Conservation (phyloP, 768 basidiomycete genomes). For the Gloeophyllum trabeum region DNA sequence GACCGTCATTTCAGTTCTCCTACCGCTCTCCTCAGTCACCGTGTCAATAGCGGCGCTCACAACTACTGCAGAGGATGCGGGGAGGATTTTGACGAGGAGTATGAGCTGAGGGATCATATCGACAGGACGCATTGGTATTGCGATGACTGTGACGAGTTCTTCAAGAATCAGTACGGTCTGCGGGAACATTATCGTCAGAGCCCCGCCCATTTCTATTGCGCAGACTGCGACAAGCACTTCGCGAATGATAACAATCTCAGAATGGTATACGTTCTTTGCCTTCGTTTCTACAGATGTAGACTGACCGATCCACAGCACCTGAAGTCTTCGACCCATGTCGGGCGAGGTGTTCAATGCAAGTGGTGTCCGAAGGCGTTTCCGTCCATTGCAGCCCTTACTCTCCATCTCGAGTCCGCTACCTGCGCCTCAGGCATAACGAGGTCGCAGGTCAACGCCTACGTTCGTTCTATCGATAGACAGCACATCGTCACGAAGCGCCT, state of each 20-base stretch:
- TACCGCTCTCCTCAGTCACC: conserved; percentile 35
- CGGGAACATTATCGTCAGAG: conserved; percentile 37
- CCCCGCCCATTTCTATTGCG: conserved; percentile 6
- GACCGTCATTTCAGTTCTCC: conserved; percentile 29
- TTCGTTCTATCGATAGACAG: conserved; percentile 30
- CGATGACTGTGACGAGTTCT: conserved; percentile 26
- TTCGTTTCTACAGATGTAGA: background rate
- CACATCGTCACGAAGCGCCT: conserved; percentile 45
- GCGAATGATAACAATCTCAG: conserved; percentile 23
- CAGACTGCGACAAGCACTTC: conserved; percentile 21
- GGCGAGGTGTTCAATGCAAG: conserved; percentile 21
- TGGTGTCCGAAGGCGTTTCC: conserved; percentile 39
- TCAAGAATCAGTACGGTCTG: conserved; percentile 26
- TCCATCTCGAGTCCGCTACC: conserved; percentile 51
- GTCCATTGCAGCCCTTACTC: conserved; percentile 39
- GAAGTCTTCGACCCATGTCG: conserved; percentile 26
- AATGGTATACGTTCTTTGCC: conserved; percentile 6
- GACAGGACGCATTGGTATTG: conserved; percentile 31
- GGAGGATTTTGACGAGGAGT: conserved; percentile 23
- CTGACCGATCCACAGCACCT: conserved; percentile 25
- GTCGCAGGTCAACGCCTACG: conserved; percentile 23
- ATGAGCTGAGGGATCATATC: conserved; percentile 30
- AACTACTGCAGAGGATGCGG: conserved; percentile 42
- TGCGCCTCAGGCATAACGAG: conserved; percentile 41
- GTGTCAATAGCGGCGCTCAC: conserved; percentile 34